These are phyloP conservation scores for Trypanosoma platydactyli DNA, from an alignment of 208 protist genomes.

Conservation along the genomic window DNA sequence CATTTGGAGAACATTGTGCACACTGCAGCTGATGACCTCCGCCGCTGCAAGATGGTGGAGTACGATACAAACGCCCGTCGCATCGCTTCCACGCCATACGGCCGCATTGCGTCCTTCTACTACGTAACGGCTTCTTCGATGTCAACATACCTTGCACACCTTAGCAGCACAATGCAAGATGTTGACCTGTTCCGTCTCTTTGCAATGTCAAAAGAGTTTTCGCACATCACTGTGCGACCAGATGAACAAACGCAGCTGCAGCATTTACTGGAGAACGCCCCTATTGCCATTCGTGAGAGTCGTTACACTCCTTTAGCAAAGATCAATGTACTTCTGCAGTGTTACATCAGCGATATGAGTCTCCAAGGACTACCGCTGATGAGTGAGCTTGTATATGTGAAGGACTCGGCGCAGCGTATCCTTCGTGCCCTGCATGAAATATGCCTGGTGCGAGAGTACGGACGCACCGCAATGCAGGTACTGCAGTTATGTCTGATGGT, in stretches of 20 bases:
- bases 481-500: constrained; percentile 93
- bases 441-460: constrained; percentile 94
- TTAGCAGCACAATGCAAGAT: constrained; percentile 96
- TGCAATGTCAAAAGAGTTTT: constrained; percentile 97
- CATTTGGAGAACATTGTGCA: constrained; percentile 95
- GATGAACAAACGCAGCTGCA: constrained; percentile 98
- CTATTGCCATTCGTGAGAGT: constrained; percentile 97
- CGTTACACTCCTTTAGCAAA: constrained; percentile 96
- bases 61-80: constrained; percentile 94
- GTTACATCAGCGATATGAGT: constrained; percentile 97
- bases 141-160: constrained; percentile 92
- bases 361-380: constrained; percentile 98
- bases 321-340: constrained; percentile 99
- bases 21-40: constrained; percentile 91
- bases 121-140: constrained; percentile 98
- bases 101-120: constrained; percentile 98
- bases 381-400: constrained; percentile 99
- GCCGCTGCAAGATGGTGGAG: constrained; percentile 87
- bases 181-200: constrained; percentile 98
- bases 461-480: constrained; percentile 93
- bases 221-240: constrained; percentile 95
- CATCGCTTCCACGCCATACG: constrained; percentile 94
- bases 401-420: constrained; percentile 94
- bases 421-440: constrained; percentile 96
- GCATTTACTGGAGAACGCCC: constrained; percentile 96